Evolutionary conservation across 345 rosid species (phyloP).

Genomic region (Isatis tinctoria): DNA sequence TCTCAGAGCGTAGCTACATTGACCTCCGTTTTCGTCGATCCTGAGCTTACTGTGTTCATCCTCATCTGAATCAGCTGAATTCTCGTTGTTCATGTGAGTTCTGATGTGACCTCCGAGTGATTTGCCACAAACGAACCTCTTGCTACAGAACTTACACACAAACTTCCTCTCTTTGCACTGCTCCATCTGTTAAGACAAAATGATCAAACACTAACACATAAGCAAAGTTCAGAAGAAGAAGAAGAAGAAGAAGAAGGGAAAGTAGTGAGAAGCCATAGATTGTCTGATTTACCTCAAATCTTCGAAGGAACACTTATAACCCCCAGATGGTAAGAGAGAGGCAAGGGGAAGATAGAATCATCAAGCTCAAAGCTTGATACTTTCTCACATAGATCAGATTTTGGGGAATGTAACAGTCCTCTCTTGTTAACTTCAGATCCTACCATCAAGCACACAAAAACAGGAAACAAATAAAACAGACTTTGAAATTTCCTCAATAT

Average conservation of each 20-base stretch:
- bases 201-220: not conserved
- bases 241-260: not conserved
- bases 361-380: constrained; percentile 35
- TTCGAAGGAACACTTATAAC: not conserved
- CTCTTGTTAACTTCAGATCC: constrained; percentile 34
- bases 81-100: constrained; percentile 58
- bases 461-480: constrained; percentile 36
- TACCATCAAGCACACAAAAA: constrained; percentile 32
- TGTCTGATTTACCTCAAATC: constrained; percentile 20
- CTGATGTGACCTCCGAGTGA: constrained; percentile 89
- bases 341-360: not conserved
- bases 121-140: constrained; percentile 74
- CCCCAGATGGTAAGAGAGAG: not conserved
- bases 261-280: constrained; percentile 2
- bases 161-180: constrained; percentile 53
- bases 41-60: constrained; percentile 37
- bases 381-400: constrained; percentile 17
- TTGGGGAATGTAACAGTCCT: constrained; percentile 27
- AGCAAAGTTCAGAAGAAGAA: constrained; percentile 13
- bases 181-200: constrained; percentile 41
- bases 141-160: constrained; percentile 71
- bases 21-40: constrained; percentile 45
- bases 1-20: constrained; percentile 57
- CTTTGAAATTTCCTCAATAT: constrained; percentile 29
- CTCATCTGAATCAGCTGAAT: constrained; percentile 38